Percentiles rank a stretch among this genome's conserved stretches.
These are phyloP conservation scores for Cucumis sativus DNA, from an alignment of 306 rosid genomes.

Conservation along the genomic window DNA sequence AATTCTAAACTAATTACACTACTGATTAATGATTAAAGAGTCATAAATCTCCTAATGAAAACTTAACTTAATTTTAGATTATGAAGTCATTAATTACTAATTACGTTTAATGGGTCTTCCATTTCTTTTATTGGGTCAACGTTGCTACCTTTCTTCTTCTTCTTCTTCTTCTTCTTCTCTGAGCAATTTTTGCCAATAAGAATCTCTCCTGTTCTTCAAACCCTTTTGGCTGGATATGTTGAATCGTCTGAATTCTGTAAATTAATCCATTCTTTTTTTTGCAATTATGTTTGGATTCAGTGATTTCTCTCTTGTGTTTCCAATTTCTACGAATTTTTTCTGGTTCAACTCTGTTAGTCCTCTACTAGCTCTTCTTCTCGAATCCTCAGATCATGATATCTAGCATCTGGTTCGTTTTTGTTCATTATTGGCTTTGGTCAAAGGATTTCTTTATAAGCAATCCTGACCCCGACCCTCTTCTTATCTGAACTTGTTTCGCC, in stretches of 20 bases:
- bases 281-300: neutral
- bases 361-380: neutral
- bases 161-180: neutral
- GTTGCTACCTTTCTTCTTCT: neutral
- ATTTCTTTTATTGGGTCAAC: neutral
- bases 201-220: neutral
- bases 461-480: neutral
- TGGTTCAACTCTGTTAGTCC: slow-evolving; percentile 1
- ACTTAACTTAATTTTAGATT: neutral
- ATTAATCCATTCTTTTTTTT: neutral
- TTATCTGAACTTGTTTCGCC: neutral
- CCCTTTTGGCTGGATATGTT: neutral
- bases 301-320: neutral
- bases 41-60: neutral
- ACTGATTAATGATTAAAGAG: neutral
- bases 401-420: neutral
- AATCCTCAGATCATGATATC: slow-evolving; percentile 1
- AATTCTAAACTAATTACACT: neutral
- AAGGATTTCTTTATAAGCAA: neutral
- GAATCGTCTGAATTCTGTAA: neutral
- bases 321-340: neutral
- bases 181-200: neutral
- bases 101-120: slow-evolving; percentile 1
- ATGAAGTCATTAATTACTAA: neutral
- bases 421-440: neutral